Evolutionary conservation across 2,329 filamentous ascomycete genomes (phyloP), one percentile per base, ranked within the genome.

Genomic region (Ceratocystis diversiconidia): DNA sequence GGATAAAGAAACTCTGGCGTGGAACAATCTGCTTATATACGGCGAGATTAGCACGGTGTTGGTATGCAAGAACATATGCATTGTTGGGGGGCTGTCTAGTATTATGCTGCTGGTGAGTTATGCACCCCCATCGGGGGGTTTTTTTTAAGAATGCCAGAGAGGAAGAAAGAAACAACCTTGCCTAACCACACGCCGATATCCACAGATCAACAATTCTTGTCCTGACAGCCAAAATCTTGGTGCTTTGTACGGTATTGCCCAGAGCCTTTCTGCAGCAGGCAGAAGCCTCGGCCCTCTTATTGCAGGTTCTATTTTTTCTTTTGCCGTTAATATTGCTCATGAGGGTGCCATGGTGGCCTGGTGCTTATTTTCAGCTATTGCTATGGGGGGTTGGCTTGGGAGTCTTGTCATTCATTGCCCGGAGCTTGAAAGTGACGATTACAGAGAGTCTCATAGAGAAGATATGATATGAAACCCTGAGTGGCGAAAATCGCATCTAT

Each of bases 201-300:
- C 28, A 15, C 25, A 59, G 63, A 62, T 68, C 28, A 63, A 67
- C 41, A 65, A 67, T 30, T 66, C 64, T 52, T 63, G 46, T 44
- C 61, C 66, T 2, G 44, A 52, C 8, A 59, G 41, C 60, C 43
- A 88, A 4, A 91, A 89, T 0, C 82, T 99, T 0, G 94, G 94
- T 2, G 91, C 90, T 0, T 80, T 99, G 30, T 96, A 99, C 72
- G 94, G 94, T 8, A 82, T 97, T 41, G 94, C 94, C 0, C 94
- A 99, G 75, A 96, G 91, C 0, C 83, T 99, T 0, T 95, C 90
- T 0, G 94, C 94, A 0, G 90, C 89, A 0, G 94, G 94, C 7
- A 85, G 94, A 67, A 91, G 92, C 55, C 82, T 90, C 0, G 94
- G 94, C 0, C 94, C 94, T 0, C 92, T 97, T 69, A 78, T 95